These are phyloP conservation scores for Puccinia polysora DNA, from an alignment of 1,284 basidiomycete species.

Conservation along the genomic window DNA sequence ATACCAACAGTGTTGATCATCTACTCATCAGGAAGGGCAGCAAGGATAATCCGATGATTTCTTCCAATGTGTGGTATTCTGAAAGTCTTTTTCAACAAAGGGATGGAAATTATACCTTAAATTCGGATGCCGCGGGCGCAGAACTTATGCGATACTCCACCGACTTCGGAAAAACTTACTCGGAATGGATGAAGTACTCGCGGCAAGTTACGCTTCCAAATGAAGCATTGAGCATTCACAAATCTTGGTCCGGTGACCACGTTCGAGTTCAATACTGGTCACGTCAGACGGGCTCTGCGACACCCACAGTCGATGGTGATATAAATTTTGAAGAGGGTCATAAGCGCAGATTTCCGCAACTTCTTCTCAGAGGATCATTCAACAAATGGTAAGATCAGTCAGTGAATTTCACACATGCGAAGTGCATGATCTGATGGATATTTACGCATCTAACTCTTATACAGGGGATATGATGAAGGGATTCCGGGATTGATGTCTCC, in stretches of 20 bases:
- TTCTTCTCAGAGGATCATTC: constrained; percentile 77
- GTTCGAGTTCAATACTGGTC: constrained; percentile 86
- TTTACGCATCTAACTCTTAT: neutral
- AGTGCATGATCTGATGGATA: neutral
- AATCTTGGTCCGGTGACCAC: constrained; percentile 76
- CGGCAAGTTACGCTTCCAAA: constrained; percentile 64
- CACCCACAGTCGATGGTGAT: constrained; percentile 72
- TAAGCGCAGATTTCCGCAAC: constrained; percentile 73
- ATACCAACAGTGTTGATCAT: constrained; percentile 65
- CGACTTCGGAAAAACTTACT: constrained; percentile 80
- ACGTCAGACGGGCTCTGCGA: constrained; percentile 61
- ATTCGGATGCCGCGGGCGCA: constrained; percentile 76
- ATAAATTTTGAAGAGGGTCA: constrained; percentile 58
- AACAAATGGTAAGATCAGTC: constrained; percentile 63
- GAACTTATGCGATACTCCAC: constrained; percentile 77
- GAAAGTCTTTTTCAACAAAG: constrained; percentile 60
- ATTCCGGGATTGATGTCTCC: constrained; percentile 64
- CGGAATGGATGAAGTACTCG: constrained; percentile 71
- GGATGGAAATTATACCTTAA: constrained; percentile 64
- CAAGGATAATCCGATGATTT: constrained; percentile 70
- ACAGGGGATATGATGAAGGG: constrained; percentile 70
- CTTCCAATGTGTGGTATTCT: constrained; percentile 72
- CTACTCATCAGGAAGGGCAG: constrained; percentile 72
- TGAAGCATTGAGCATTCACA: constrained; percentile 58
- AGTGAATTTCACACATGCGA: constrained; percentile 58